A percentile compares a stretch with the other conserved stretches of the same genome.
phyloP scores from a whole-genome alignment of 192 early-diverging fungal genomes.

The Coemansia sp. region DNA sequence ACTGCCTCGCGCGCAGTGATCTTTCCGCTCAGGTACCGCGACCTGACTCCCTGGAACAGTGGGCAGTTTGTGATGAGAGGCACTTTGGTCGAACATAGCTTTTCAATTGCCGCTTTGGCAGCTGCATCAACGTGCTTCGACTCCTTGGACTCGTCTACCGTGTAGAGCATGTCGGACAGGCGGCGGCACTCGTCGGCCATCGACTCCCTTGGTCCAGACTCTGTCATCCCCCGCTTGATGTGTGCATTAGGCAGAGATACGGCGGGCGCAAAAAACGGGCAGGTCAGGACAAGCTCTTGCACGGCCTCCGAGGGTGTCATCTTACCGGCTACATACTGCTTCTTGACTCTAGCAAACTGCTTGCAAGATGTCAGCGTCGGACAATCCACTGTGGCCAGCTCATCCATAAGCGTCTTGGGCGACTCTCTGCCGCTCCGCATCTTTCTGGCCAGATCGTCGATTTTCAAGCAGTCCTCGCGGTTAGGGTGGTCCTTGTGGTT shows the following conservation, averaged over 20 bases:
- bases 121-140: not conserved
- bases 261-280: slow-evolving; percentile 30
- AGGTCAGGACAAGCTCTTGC: slow-evolving; percentile 23
- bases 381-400: slow-evolving; percentile 20
- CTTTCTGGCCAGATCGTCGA: slow-evolving; percentile 14
- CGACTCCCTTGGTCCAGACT: slow-evolving; percentile 22
- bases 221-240: not conserved
- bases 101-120: slow-evolving; percentile 27
- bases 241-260: slow-evolving; percentile 6
- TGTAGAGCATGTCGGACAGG: slow-evolving; percentile 44
- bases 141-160: slow-evolving; percentile 14
- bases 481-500: slow-evolving; percentile 7
- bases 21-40: slow-evolving; percentile 26
- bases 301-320: slow-evolving; percentile 30
- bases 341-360: slow-evolving; percentile 22
- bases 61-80: slow-evolving; percentile 50
- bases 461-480: slow-evolving; percentile 12
- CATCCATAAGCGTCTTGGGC: slow-evolving; percentile 34
- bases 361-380: slow-evolving; percentile 34
- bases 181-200: slow-evolving; percentile 49
- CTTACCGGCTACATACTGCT: slow-evolving; percentile 15
- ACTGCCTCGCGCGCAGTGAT: slow-evolving; percentile 32
- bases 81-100: slow-evolving; percentile 29
- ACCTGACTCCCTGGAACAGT: slow-evolving; percentile 39
- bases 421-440: slow-evolving; percentile 14